These are phyloP conservation scores for Curvularia hawaiiensis DNA, from an alignment of 2,329 filamentous ascomycete genomes.

Conservation along the genomic window DNA sequence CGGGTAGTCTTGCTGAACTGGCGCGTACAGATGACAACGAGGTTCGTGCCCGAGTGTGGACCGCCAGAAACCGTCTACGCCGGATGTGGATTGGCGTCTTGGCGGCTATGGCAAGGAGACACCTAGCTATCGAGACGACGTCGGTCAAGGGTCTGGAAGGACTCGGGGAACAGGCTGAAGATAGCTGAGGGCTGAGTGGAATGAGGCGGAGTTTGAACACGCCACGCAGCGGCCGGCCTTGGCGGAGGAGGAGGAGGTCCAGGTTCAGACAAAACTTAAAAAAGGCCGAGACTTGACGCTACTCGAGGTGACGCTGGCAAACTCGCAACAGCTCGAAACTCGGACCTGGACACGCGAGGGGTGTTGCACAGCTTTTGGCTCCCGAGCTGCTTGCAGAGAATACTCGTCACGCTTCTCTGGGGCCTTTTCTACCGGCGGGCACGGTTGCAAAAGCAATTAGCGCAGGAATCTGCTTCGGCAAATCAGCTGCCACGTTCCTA, in stretches of 20 bases:
- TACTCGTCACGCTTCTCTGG: background rate
- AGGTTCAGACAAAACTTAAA: slow-evolving; percentile 5
- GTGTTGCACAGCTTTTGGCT: slow-evolving; percentile 11
- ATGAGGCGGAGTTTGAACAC: slow-evolving; percentile 8
- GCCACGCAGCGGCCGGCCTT: slow-evolving; percentile 11
- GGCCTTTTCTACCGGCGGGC: slow-evolving; percentile 9
- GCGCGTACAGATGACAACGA: slow-evolving; percentile 37
- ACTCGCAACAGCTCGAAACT: background rate
- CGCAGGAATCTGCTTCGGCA: slow-evolving; percentile 13
- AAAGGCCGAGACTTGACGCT: slow-evolving; percentile 12
- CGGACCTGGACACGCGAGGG: slow-evolving; percentile 3
- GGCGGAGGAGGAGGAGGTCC: slow-evolving; percentile 10
- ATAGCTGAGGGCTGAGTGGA: slow-evolving; percentile 13
- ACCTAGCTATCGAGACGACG: slow-evolving; percentile 14
- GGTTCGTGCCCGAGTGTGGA: slow-evolving; percentile 24
- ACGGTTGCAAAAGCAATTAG: slow-evolving; percentile 19
- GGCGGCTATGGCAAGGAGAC: slow-evolving; percentile 29
- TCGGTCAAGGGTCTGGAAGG: slow-evolving; percentile 17
- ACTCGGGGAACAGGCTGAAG: slow-evolving; percentile 11
- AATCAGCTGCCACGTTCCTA: slow-evolving; percentile 11
- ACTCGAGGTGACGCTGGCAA: slow-evolving; percentile 1
- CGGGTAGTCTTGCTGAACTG: slow-evolving; percentile 31
- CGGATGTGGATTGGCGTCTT: slow-evolving; percentile 31
- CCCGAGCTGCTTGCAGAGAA: slow-evolving; percentile 5
- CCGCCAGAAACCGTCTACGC: slow-evolving; percentile 19